phyloP scores from a whole-genome alignment of 306 rosid species.

The Betula pendula region DNA sequence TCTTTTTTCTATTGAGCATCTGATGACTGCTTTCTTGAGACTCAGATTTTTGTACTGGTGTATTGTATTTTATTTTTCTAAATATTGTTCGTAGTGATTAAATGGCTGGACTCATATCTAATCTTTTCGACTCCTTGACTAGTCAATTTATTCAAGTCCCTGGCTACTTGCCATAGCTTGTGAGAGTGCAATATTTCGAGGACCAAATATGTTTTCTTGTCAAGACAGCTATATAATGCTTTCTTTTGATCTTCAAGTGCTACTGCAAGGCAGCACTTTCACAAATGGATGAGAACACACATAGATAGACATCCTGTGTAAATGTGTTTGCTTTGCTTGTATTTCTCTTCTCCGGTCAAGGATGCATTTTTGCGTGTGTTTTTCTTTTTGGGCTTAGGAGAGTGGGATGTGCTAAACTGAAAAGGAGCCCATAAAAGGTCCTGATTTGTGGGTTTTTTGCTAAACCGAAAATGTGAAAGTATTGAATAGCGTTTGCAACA shows the following conservation, averaged over 20 bases:
- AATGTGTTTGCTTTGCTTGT: too few relatives aligned
- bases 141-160: not conserved
- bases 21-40: slow-evolving; percentile 25
- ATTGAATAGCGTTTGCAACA: too few relatives aligned
- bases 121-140: not conserved
- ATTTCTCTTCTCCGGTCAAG: not conserved
- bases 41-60: slow-evolving; percentile 23
- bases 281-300: not conserved
- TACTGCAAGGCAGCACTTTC: too few relatives aligned
- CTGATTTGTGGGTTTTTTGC: too few relatives aligned
- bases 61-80: slow-evolving; percentile 23
- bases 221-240: not conserved
- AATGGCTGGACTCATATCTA: slow-evolving; percentile 9
- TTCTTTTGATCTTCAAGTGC: not conserved
- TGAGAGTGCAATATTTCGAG: not conserved
- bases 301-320: not conserved
- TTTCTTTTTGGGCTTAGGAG: too few relatives aligned
- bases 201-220: not conserved
- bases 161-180: not conserved
- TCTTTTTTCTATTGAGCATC: slow-evolving; percentile 18
- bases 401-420: too few relatives aligned
- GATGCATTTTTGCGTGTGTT: too few relatives aligned
- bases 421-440: too few relatives aligned
- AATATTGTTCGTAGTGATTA: slow-evolving; percentile 18
- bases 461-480: too few relatives aligned